Conservation (phyloP, 2,329 filamentous ascomycete species). For the Nannizziopsis barbatae region DNA sequence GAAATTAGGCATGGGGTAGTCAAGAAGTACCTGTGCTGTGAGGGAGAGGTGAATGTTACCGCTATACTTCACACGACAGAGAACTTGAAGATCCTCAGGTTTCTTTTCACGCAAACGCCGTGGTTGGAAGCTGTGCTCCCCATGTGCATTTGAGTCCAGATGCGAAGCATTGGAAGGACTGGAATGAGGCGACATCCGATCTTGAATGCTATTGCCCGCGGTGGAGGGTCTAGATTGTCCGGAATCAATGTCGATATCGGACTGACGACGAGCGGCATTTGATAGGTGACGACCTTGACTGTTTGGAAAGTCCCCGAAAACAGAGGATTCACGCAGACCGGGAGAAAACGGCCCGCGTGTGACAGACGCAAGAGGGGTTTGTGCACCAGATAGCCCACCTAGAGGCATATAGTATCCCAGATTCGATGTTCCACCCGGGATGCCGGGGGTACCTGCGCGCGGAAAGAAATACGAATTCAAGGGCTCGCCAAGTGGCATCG, state of each 20-base stretch:
- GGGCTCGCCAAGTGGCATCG: slow-evolving; percentile 29
- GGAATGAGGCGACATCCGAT: slow-evolving; percentile 11
- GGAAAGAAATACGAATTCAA: slow-evolving; percentile 34
- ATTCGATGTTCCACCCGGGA: slow-evolving; percentile 41
- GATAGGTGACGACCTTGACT: not conserved
- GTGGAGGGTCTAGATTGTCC: slow-evolving; percentile 35
- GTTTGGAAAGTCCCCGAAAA: not conserved
- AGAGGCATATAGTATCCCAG: slow-evolving; percentile 36
- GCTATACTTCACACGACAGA: slow-evolving; percentile 79
- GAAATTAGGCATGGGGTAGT: slow-evolving; percentile 98
- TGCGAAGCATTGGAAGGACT: slow-evolving; percentile 2
- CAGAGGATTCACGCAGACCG: slow-evolving; percentile 14
- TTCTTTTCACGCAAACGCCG: slow-evolving; percentile 58
- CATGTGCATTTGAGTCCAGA: not conserved
- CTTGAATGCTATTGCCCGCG: slow-evolving; percentile 22
- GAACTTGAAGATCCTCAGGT: slow-evolving; percentile 80
- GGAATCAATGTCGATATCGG: slow-evolving; percentile 27
- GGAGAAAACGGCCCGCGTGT: slow-evolving; percentile 34
- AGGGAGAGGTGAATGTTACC: slow-evolving; percentile 79
- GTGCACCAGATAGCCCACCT: slow-evolving; percentile 38
- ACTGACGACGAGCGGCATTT: slow-evolving; percentile 17
- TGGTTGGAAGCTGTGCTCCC: slow-evolving; percentile 22
- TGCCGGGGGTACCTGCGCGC: slow-evolving; percentile 37
- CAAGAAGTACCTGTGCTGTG: slow-evolving; percentile 87
- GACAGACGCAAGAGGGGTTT: slow-evolving; percentile 39